phyloP scores from a whole-genome alignment of 164 flowering plant species.

The Chimonanthus praecox region DNA sequence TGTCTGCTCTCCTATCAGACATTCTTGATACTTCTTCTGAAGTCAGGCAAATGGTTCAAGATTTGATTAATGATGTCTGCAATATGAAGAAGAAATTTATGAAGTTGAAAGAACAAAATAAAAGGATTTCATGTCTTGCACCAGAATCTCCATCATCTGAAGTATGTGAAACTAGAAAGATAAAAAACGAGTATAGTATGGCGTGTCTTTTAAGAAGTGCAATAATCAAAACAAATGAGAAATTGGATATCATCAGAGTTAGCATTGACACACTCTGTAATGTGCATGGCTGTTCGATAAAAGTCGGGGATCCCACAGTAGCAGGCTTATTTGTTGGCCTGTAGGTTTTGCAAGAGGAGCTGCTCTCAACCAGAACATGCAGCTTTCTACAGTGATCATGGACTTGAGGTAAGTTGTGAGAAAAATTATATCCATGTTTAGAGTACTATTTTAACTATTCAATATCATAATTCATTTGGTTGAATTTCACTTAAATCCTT shows the following conservation, averaged over 20 bases:
- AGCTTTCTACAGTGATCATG: not conserved
- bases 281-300: not conserved
- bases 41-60: constrained; percentile 18
- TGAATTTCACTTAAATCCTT: not conserved
- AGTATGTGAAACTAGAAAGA: constrained; percentile 2
- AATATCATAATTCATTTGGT: not conserved
- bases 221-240: constrained; percentile 30
- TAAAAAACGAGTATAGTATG: constrained; percentile 14
- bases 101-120: constrained; percentile 13
- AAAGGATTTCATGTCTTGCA: not conserved
- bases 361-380: not conserved
- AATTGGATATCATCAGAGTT: constrained; percentile 22
- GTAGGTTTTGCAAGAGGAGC: not conserved
- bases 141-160: constrained; percentile 9
- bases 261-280: constrained; percentile 14
- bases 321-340: not conserved
- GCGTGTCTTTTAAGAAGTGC: constrained; percentile 26
- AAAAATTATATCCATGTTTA: not conserved
- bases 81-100: constrained; percentile 19
- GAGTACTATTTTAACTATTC: not conserved
- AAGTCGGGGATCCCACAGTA: constrained; percentile 12
- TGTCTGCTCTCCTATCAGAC: constrained; percentile 17
- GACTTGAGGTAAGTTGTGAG: constrained; percentile 2
- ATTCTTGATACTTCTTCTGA: constrained; percentile 13
- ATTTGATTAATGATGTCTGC: constrained; percentile 18